Conservation (phyloP, 257 asterid genomes). For the Haberlea rhodopensis region DNA sequence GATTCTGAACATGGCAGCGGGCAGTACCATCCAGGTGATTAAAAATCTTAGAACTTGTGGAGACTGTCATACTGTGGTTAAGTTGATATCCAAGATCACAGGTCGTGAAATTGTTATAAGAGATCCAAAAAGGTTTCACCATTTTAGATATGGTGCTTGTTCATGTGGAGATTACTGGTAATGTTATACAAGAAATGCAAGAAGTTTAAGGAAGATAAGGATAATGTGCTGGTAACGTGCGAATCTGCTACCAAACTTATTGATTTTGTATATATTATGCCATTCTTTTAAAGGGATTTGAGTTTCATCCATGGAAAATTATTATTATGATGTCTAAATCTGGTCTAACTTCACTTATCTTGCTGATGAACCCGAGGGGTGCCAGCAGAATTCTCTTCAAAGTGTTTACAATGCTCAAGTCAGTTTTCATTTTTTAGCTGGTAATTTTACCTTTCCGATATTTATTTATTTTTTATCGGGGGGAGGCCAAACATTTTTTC, state of each 20-base stretch:
- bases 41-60: constrained; percentile 84
- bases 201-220: not conserved
- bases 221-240: no score
- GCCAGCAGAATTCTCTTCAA: no score
- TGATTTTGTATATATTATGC: no score
- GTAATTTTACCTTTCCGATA: not conserved
- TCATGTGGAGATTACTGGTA: constrained; percentile 96
- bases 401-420: no score
- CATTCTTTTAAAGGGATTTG: no score
- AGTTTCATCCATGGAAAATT: no score
- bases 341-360: no score
- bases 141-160: constrained; percentile 69
- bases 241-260: not conserved
- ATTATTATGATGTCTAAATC: no score
- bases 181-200: constrained; percentile 19
- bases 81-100: constrained; percentile 63
- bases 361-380: no score
- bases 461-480: no score
- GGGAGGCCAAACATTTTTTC: no score
- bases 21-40: constrained; percentile 65
- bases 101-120: constrained; percentile 73
- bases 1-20: constrained; percentile 64
- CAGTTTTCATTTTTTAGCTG: not conserved
- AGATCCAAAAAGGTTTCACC: constrained; percentile 92
- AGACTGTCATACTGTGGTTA: constrained; percentile 70